Base-by-base conservation (phyloP, 2,329 filamentous ascomycete species). In the Didymosphaeria variabile region DNA sequence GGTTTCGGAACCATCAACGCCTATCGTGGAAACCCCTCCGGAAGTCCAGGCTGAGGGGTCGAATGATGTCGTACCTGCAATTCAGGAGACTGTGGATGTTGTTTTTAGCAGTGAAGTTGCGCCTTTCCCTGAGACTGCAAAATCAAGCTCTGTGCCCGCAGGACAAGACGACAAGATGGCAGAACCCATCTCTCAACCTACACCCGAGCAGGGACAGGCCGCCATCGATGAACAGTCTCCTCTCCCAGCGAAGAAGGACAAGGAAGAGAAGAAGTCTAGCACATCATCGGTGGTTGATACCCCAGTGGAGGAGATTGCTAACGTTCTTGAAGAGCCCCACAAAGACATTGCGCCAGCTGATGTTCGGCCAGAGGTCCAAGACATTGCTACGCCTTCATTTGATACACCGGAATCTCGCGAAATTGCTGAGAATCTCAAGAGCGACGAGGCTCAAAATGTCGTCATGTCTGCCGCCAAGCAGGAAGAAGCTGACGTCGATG, bases 231-330 rank as follows among this genome's bases (percentile, higher is more conserved):
- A 52, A 9, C 40, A 51, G 56, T 58, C 34, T 31, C 58, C 13
- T 12, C 62, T 31, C 63, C 64, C 3, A 68, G 69, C 59, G 10
- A 72, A 67, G 64, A 75, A 76, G 59, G 72, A 75, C 5, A 74
- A 73, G 67, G 74, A 73, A 50, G 61, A 73, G n/a, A 56, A 55
- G 45, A 40, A 50, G 36, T 59, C 56, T 10, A 58, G 42, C 19
- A 55, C 47, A 45, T 45, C 51, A 13, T 51, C 58, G 26, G 26
- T 47, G 3, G 15, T 34, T 26, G 59, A 64, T 57, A n/a, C 51
- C 15, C 21, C 34, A 9, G 54, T 19, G 4, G 53, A 55, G 17
- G 32, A 50, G 31, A 23, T 31, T 3, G 12, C 42, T 17, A 15
- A 44, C 29, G 26, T 45, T 9, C 21, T n/a, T 5, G 8, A 40